Conservation (phyloP, 2,329 filamentous ascomycete genomes). For the Sphaerulina musiva region DNA sequence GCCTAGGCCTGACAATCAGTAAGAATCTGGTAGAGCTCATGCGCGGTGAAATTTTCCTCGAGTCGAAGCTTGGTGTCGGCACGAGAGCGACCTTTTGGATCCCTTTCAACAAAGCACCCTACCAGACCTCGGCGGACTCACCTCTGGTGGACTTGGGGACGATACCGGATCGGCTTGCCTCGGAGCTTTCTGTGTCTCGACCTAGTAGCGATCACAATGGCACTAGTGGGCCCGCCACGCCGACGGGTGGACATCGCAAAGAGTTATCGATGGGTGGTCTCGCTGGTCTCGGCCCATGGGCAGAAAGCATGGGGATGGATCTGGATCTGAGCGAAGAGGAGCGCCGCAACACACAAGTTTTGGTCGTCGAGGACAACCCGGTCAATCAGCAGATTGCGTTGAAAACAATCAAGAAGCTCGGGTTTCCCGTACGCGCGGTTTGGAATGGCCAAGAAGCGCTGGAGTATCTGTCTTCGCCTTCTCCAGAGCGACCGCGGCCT, state of each 20-base stretch:
- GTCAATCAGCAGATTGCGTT: constrained; percentile 65
- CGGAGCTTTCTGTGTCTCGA: constrained; percentile 54
- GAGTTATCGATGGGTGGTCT: constrained; percentile 12
- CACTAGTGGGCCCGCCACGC: constrained; percentile 41
- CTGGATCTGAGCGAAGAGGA: constrained; percentile 52
- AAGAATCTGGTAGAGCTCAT: constrained; percentile 76
- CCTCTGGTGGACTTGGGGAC: constrained; percentile 56
- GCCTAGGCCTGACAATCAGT: constrained; percentile 70
- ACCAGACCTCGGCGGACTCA: constrained; percentile 40
- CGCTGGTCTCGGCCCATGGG: constrained; percentile 25
- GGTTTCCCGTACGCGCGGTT: constrained; percentile 62
- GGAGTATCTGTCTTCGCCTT: constrained; percentile 54
- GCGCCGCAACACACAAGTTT: constrained; percentile 58
- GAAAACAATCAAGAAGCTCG: constrained; percentile 66
- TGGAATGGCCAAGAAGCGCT: constrained; percentile 76
- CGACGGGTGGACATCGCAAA: constrained; percentile 18
- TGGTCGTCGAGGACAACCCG: constrained; percentile 75
- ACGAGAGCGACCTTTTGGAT: constrained; percentile 73
- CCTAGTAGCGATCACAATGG: constrained; percentile 53
- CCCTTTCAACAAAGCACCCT: constrained; percentile 65
- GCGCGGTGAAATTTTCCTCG: constrained; percentile 65
- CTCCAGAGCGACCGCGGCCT: constrained; percentile 49
- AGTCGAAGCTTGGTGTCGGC: constrained; percentile 60
- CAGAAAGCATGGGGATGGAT: constrained; percentile 38
- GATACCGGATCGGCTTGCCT: constrained; percentile 60